Conservation (phyloP, 768 basidiomycete species). For the Suillus occidentalis region DNA sequence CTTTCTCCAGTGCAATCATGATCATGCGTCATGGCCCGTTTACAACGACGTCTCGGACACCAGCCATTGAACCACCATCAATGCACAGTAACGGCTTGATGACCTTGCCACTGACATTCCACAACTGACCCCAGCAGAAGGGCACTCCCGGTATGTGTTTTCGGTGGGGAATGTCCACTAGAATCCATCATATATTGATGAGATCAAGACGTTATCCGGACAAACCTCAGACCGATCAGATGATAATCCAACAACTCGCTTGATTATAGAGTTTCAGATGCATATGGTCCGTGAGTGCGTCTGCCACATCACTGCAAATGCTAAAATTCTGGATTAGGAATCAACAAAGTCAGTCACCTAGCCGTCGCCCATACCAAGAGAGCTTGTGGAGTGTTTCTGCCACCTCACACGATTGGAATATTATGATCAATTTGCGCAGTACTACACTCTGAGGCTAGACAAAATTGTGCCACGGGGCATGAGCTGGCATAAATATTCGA, state of each 20-base stretch:
- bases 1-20: background rate
- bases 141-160: background rate
- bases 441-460: background rate
- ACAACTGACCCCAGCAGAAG: background rate
- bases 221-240: background rate
- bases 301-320: too few species aligned
- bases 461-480: background rate
- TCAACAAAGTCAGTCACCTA: too few species aligned
- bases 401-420: background rate
- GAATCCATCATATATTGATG: background rate
- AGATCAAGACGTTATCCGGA: background rate
- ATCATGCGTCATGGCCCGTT: background rate
- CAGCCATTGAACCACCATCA: background rate
- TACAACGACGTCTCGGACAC: background rate
- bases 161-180: background rate
- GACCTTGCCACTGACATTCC: background rate
- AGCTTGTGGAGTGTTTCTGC: background rate
- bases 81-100: background rate
- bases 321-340: too few species aligned
- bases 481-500: background rate
- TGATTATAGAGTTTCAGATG: background rate
- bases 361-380: background rate
- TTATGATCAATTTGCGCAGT: background rate
- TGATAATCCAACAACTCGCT: background rate
- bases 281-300: too few species aligned